These are phyloP conservation scores for Epichloe brachyelytri DNA, from an alignment of 2,329 filamentous ascomycete genomes.

Conservation along the genomic window DNA sequence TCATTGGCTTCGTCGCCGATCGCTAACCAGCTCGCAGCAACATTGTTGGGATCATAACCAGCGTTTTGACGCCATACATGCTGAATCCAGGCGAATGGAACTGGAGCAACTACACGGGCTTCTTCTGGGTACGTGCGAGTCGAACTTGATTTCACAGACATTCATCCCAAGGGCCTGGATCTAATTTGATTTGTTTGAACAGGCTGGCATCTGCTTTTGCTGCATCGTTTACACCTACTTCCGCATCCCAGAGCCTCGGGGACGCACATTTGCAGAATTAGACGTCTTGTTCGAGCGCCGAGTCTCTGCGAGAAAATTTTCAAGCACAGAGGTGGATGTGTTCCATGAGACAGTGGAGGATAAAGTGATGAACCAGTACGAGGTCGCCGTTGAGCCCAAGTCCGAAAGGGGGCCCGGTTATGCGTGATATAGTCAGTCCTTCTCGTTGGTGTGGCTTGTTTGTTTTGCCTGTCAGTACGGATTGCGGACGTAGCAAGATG, in stretches of 20 bases:
- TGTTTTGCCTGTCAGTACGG: neutral
- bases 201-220: constrained; percentile 62
- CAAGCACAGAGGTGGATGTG: constrained; percentile 41
- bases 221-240: constrained; percentile 62
- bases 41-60: constrained; percentile 68
- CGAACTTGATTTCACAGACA: neutral
- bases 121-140: constrained; percentile 56
- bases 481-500: neutral
- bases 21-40: constrained; percentile 36
- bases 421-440: neutral
- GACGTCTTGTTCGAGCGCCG: constrained; percentile 71
- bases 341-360: constrained; percentile 38
- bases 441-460: neutral
- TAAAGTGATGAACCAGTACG: constrained; percentile 35
- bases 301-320: constrained; percentile 61
- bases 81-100: constrained; percentile 77
- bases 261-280: constrained; percentile 73
- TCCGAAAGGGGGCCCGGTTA: constrained; percentile 5
- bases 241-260: constrained; percentile 56
- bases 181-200: neutral
- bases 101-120: constrained; percentile 77
- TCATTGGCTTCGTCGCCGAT: neutral
- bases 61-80: constrained; percentile 83
- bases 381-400: constrained; percentile 19
- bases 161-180: neutral